phyloP scores from a whole-genome alignment of 2,329 filamentous ascomycete genomes.

The Bipolaris oryzae region DNA sequence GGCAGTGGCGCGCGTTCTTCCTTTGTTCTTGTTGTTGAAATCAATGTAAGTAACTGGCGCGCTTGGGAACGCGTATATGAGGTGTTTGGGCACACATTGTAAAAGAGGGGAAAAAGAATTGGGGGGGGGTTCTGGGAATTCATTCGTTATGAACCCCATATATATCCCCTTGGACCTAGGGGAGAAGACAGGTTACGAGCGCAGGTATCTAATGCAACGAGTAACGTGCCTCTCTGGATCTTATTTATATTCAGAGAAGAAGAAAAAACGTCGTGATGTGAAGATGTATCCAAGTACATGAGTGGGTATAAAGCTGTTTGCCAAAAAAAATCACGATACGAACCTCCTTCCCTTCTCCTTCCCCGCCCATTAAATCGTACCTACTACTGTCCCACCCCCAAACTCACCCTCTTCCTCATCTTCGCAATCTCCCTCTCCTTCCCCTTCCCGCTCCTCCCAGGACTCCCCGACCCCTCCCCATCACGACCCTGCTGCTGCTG shows the following conservation, averaged over 20 bases:
- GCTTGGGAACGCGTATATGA: background rate
- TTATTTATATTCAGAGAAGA: background rate
- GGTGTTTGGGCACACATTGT: background rate
- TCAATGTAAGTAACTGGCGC: background rate
- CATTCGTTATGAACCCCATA: background rate
- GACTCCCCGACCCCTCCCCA: constrained; percentile 17
- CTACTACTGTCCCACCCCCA: background rate
- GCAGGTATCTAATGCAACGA: background rate
- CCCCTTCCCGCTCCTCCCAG: constrained; percentile 20
- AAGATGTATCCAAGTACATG: background rate
- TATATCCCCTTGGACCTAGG: background rate
- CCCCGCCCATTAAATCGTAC: background rate
- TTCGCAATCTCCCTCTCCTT: constrained; percentile 24
- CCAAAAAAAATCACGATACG: background rate
- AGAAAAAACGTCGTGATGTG: background rate
- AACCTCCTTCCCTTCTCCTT: background rate
- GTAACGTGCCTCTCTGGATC: background rate
- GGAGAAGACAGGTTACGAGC: background rate
- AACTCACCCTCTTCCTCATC: constrained; percentile 21
- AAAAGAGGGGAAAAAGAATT: background rate
- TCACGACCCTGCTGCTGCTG: constrained; percentile 3
- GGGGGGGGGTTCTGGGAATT: background rate
- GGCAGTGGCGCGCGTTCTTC: background rate
- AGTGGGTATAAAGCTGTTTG: background rate
- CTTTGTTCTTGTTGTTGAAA: background rate